Conservation (phyloP, 495 filamentous ascomycete genomes). For the Barbatosphaeria neglecta region DNA sequence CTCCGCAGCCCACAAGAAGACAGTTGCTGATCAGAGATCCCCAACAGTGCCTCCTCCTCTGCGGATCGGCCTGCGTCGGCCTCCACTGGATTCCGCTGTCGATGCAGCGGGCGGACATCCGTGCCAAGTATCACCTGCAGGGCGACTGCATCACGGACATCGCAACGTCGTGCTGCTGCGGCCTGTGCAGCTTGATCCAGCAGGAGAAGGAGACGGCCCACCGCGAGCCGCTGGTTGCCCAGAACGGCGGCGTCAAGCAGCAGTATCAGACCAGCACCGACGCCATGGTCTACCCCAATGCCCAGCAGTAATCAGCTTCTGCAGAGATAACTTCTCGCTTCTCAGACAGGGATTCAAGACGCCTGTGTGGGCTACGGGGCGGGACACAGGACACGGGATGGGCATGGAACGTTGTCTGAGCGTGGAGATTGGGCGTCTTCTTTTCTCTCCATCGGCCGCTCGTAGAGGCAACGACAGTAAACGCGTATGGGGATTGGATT, state of each 20-base stretch:
- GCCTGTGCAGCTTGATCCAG: slow-evolving; percentile 26
- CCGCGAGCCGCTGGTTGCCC: slow-evolving; percentile 4
- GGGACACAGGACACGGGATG: too few species aligned
- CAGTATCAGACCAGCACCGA: slow-evolving; percentile 13
- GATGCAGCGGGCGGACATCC: slow-evolving; percentile 32
- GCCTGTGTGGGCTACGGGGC: too few species aligned
- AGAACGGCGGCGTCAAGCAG: slow-evolving; percentile 5
- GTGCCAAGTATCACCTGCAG: slow-evolving; percentile 27
- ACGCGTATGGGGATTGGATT: too few species aligned
- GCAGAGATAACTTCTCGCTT: not conserved
- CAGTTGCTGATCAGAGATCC: not conserved
- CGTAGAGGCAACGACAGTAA: too few species aligned
- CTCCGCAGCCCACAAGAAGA: not conserved
- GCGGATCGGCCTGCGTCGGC: slow-evolving; percentile 16
- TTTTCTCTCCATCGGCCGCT: too few species aligned
- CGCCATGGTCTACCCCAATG: slow-evolving; percentile 13
- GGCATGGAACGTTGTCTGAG: too few species aligned
- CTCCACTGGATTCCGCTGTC: slow-evolving; percentile 23
- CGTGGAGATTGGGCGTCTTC: too few species aligned
- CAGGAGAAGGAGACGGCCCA: slow-evolving; percentile 24
- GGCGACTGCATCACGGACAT: slow-evolving; percentile 28
- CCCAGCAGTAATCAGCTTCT: not conserved
- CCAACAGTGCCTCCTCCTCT: slow-evolving; percentile 23
- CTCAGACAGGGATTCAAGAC: not conserved
- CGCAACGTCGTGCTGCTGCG: slow-evolving; percentile 27